Base-by-base conservation (phyloP, 345 rosid genomes). In the Linum lewisii region DNA sequence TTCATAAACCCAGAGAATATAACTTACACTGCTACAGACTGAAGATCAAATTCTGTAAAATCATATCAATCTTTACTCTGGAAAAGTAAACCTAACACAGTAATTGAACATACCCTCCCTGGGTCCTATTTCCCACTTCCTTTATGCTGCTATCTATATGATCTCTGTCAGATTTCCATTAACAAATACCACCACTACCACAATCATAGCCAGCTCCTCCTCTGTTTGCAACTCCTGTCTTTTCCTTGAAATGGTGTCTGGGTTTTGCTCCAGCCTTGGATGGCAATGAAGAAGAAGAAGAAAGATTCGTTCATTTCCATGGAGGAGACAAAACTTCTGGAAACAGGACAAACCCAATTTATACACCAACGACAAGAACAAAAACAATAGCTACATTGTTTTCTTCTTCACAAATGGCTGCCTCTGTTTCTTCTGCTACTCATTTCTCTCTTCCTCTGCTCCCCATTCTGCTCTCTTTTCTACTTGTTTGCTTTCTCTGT, bases 351-450 rank as follows among this genome's bases (percentile, higher is more conserved):
- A 80, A 70, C 47, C 38, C 38, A 34, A 6, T 11, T 34, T 34
- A 6, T 34, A 16, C 19, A 14, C 20, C 16, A 56, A n/a, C 59
- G n/a, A 24, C 66, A 23, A n/a, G 81, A 72, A 61, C 62, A 6
- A 21, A 34, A 59, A 42, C 61, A 59, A 53, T 51, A 67, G 52
- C 47, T 51, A 69, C 70, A 62, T 34, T 34, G 10, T 20, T 45
- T 75, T 66, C 76, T 82, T 78, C 84, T 79, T 58, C 75, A 64
- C 64, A 72, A 59, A 88, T 81, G 88, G 85, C 75, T 68, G 64
- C 79, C 76, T 73, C 75, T 70, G 54, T 67, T 60, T 64, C 38
- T 34, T 34, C 47, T 42, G 1, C 47, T 11, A 4, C 78, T 58
- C 54, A 29, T 54, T 7, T 23, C 22, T 54, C 18, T 24, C 74